These are phyloP conservation scores for Annulohypoxylon stygium DNA, from an alignment of 495 filamentous ascomycete species.

Conservation along the genomic window DNA sequence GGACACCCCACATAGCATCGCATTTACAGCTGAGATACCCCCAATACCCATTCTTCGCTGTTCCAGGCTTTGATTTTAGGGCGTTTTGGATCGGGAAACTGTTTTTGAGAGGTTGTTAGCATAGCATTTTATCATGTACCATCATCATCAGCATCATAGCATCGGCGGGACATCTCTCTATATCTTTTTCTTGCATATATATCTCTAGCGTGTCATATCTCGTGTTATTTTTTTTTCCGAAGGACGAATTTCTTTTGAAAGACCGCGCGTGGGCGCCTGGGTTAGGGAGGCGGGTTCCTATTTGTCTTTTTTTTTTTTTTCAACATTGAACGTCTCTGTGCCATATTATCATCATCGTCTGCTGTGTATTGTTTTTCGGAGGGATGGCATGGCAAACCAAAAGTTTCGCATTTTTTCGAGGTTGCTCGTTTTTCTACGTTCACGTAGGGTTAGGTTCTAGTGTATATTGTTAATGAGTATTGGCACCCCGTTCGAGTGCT, in stretches of 20 bases:
- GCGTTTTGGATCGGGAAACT: constrained; percentile 24
- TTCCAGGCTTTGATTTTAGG: constrained; percentile 18
- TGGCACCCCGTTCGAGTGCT: background rate
- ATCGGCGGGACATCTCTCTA: background rate
- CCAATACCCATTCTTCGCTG: constrained; percentile 9
- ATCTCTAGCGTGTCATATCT: background rate
- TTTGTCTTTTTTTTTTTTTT: background rate
- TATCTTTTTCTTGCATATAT: constrained; percentile 8
- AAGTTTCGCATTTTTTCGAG: constrained; percentile 4
- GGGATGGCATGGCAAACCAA: background rate
- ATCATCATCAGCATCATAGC: constrained; percentile 3
- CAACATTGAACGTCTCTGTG: background rate
- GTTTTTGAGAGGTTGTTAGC: background rate
- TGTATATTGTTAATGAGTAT: constrained; percentile 43
- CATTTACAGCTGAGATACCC: constrained; percentile 41
- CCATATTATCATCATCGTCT: background rate
- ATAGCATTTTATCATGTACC: constrained; percentile 16
- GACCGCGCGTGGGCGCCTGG: background rate
- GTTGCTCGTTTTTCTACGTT: background rate
- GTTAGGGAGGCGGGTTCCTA: constrained; percentile 11
- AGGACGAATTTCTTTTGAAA: constrained; percentile 10
- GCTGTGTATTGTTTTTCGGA: background rate
- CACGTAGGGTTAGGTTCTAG: constrained; percentile 18
- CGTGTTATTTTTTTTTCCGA: background rate
- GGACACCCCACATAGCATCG: constrained; percentile 13